A percentile compares a stretch with the other conserved stretches of the same genome.
Conservation (phyloP, 306 rosid genomes). For the Ormosia emarginata region DNA sequence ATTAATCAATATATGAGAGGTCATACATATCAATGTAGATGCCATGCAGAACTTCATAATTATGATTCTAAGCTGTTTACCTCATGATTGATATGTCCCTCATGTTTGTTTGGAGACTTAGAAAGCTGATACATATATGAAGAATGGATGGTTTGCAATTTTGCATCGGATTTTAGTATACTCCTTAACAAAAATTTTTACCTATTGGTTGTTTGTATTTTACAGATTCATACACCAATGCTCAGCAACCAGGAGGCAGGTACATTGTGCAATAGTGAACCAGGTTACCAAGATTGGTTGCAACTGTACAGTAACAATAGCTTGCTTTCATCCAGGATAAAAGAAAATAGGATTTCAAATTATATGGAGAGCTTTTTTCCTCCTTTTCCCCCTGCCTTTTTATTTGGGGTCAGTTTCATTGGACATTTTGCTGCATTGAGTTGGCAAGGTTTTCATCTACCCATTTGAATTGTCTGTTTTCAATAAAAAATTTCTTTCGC, state of each 20-base stretch:
- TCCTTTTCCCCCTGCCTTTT: slow-evolving; percentile 29
- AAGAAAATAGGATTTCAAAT: slow-evolving; percentile 18
- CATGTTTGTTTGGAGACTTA: not conserved
- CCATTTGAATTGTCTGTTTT: not conserved
- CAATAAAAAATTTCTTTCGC: not conserved
- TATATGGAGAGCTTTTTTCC: slow-evolving; percentile 7
- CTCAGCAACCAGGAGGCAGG: slow-evolving; percentile 2
- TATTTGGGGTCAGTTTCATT: slow-evolving; percentile 22
- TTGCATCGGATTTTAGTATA: not conserved
- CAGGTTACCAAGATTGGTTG: slow-evolving; percentile 19
- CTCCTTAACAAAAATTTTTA: not conserved
- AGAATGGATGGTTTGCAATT: not conserved
- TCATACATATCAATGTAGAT: not conserved
- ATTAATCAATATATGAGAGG: not conserved
- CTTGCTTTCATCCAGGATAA: slow-evolving; percentile 17
- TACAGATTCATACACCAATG: slow-evolving; percentile 27
- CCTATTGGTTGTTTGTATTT: slow-evolving; percentile 12
- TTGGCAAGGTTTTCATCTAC: slow-evolving; percentile 21
- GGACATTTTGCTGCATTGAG: slow-evolving; percentile 19
- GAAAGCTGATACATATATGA: not conserved
- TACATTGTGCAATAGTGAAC: slow-evolving; percentile 17
- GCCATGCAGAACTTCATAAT: not conserved
- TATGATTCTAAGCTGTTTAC: not conserved
- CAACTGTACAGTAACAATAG: slow-evolving; percentile 49
- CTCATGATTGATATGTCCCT: not conserved